Base-by-base conservation (phyloP, 1,284 basidiomycete species). In the Fistulinella staudtii region DNA sequence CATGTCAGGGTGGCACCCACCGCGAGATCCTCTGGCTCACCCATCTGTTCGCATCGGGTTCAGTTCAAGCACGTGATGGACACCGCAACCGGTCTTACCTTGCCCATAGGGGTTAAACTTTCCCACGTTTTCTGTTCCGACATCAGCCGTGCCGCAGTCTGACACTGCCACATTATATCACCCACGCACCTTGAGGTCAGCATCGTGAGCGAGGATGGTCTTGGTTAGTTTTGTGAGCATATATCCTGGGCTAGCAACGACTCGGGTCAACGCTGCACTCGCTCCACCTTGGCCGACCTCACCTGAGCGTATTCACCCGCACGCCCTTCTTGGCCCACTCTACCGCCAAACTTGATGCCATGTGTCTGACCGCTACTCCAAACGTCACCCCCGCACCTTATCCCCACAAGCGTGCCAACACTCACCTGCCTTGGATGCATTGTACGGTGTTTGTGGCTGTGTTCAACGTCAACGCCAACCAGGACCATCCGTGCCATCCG, bases 401-500 rank as follows among this genome's bases (percentile, higher is more conserved):
- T 33, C 17, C 8, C n/a, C 10, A n/a, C 22, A 14, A 9, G 10
- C 20, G 4, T 5, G 11, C 7, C 7, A 0, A 3, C 28, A 54
- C 73, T 54, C 54, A 83, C 84, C 85, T 36, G 86, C 86, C 71
- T 89, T 94, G 35, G 92, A 93, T n/a, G 90, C 87, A 66, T 97
- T 98, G 70, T 98, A 98, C 0, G 94, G 93, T 2, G 90, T 89
- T 76, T 98, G 94, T 29, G 80, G 81, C 79, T 96, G 74, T 49
- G 57, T 25, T 43, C 34, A 15, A n/a, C 2, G 28, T 47, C 22
- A 38, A 30, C 22, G 27, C 15, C 8, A 22, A 6, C 3, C 11
- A 11, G 9, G 10, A 18, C 20, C 3, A 1, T 17, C 23, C 17
- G 43, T 7, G 27, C 14, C 13, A 39, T 22, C 11, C 20, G 14